Conservation (phyloP, 805 yeast genomes). For the Pichia rugopelliculosa region DNA sequence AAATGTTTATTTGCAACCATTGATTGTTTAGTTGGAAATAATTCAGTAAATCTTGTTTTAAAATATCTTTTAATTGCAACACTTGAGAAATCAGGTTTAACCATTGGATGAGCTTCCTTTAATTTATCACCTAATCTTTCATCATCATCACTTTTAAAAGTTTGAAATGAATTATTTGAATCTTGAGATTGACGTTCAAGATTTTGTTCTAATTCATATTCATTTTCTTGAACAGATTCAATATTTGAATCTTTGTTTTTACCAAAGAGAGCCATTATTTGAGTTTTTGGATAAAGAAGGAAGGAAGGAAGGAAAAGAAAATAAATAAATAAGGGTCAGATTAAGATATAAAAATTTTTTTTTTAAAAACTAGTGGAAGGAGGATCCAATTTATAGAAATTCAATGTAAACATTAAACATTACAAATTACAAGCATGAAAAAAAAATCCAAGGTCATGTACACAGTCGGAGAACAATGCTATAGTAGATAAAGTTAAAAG, state of each 20-base stretch:
- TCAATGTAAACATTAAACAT: too few species aligned
- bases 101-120: conserved; percentile 5
- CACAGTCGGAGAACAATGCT: neutral
- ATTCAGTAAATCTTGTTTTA: conserved; percentile 40
- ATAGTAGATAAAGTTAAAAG: neutral
- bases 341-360: too few species aligned
- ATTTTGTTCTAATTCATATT: neutral
- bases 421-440: too few species aligned
- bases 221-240: neutral
- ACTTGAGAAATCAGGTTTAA: conserved; percentile 27
- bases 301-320: neutral
- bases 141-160: conserved; percentile 8
- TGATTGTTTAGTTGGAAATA: conserved; percentile 40
- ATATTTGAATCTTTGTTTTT: neutral
- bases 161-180: conserved; percentile 9
- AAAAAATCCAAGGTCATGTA: neutral
- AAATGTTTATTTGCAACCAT: conserved; percentile 31
- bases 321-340: too few species aligned
- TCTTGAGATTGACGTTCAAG: neutral
- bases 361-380: neutral
- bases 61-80: conserved; percentile 31
- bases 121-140: neutral
- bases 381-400: neutral
- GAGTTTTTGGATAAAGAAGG: neutral
- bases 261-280: neutral